These are phyloP conservation scores for Podospora appendiculata DNA, from an alignment of 495 filamentous ascomycete genomes.

Conservation along the genomic window DNA sequence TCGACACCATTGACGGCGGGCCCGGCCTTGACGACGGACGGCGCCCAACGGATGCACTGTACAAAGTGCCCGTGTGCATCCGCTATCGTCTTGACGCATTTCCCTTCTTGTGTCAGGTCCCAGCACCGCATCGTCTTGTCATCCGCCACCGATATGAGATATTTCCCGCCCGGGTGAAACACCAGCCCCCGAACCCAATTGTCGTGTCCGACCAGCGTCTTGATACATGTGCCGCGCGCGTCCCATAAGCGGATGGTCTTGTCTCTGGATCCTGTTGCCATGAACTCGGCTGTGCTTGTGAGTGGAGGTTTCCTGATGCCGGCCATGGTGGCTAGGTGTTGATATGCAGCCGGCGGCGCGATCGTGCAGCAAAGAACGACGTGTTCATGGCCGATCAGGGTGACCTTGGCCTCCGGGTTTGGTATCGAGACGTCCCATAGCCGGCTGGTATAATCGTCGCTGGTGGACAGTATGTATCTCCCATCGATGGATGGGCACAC, in stretches of 20 bases:
- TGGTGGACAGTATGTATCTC: conserved; percentile 70
- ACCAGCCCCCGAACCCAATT: conserved; percentile 88
- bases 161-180: conserved; percentile 94
- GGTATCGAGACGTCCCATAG: conserved; percentile 78
- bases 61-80: conserved; percentile 85
- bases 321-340: conserved; percentile 68
- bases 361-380: conserved; percentile 82
- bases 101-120: conserved; percentile 87
- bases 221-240: conserved; percentile 74
- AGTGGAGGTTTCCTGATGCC: conserved; percentile 72
- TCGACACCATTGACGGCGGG: conserved; percentile 44
- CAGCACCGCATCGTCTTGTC: conserved; percentile 93
- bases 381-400: conserved; percentile 85
- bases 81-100: conserved; percentile 73
- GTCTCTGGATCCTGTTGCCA: conserved; percentile 85
- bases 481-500: conserved; percentile 79
- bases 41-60: conserved; percentile 87
- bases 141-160: conserved; percentile 75
- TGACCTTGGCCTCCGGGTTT: conserved; percentile 65
- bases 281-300: conserved; percentile 74
- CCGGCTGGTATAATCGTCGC: conserved; percentile 71
- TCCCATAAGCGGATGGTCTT: conserved; percentile 93
- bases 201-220: conserved; percentile 84
- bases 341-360: conserved; percentile 73
- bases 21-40: conserved; percentile 56